Base-by-base conservation (phyloP, 1,139 yeast genomes). In the Taphrina sp. region DNA sequence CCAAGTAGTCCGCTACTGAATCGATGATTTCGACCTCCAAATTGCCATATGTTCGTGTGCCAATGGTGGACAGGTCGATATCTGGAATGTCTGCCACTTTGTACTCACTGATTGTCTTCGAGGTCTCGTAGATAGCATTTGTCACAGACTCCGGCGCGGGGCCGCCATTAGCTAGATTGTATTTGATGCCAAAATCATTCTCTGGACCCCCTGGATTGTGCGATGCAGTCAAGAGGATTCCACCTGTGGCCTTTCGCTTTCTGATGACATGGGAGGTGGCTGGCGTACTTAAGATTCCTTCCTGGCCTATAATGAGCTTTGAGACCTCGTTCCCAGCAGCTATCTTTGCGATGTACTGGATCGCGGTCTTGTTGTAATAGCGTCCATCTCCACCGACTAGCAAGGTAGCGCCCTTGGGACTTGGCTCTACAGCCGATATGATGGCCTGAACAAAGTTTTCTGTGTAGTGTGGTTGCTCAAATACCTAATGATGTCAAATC, bases 61-160 rank as follows among this genome's bases (percentile, higher is more conserved):
- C 96, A 57, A 85, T 67, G 22, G 71, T 73, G 31, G 75, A 60
- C 56, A 90, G 70, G 65, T 89, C 92, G 53, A 90, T 55, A 3
- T 58, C 61, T 12, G 63, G 61, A n/a, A 64, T 45, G 16, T 63
- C 60, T 7, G 75, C 70, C 56, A 80, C 78, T 67, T 82, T 81
- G 73, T 86, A 89, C 58, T 74, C 70, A 8, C 75, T 70, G 65
- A 94, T 74, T 36, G 70, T 66, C 66, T 77, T 78, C 22, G 95
- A 81, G 37, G 75, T 78, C 59, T 83, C 92, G 72, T 73, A 92
- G 66, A 92, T 92, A 70, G 82, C 80, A 73, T 94, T 79, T 24
- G 98, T 92, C 61, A 92, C 94, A 17, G 85, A 74, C 70, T 92
- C 98, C 3, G 98, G 98, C n/a, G 98, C 98, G 37, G 98, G 98